Percentiles rank a stretch among this genome's conserved stretches.
Evolutionary conservation across 2,329 filamentous ascomycete species (phyloP).

Genomic region (Alternaria ethzedia): DNA sequence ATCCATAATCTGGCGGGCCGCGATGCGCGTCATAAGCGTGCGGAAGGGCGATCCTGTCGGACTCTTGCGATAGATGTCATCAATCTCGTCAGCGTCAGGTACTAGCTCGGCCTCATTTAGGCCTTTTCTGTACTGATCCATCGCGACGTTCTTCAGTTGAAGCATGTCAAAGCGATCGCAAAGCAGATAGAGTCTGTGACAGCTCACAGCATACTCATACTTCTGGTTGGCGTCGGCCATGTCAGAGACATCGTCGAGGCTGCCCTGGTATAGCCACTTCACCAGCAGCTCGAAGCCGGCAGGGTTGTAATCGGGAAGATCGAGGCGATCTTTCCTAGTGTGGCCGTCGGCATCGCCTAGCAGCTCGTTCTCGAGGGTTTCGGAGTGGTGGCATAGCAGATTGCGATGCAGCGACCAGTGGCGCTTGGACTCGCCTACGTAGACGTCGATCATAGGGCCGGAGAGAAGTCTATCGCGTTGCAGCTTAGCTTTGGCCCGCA

Average conservation of each 20-base stretch:
- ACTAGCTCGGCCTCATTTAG: slow-evolving; percentile 59
- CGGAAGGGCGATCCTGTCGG: slow-evolving; percentile 56
- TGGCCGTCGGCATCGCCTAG: slow-evolving; percentile 44
- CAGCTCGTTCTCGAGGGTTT: slow-evolving; percentile 50
- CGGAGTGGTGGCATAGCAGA: slow-evolving; percentile 60
- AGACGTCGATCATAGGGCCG: slow-evolving; percentile 59
- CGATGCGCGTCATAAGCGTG: slow-evolving; percentile 59
- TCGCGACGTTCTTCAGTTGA: slow-evolving; percentile 60
- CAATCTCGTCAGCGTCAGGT: slow-evolving; percentile 61
- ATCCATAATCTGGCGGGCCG: slow-evolving; percentile 65
- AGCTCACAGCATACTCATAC: slow-evolving; percentile 62
- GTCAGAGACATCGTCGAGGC: slow-evolving; percentile 57
- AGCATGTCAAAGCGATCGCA: slow-evolving; percentile 60
- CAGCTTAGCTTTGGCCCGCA: slow-evolving; percentile 54
- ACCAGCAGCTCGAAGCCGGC: slow-evolving; percentile 61
- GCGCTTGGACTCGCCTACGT: slow-evolving; percentile 55
- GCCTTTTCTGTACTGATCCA: slow-evolving; percentile 61
- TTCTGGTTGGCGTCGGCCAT: slow-evolving; percentile 55
- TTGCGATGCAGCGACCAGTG: slow-evolving; percentile 62
- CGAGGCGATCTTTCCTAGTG: slow-evolving; percentile 50
- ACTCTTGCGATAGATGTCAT: slow-evolving; percentile 59
- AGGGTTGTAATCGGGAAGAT: slow-evolving; percentile 58
- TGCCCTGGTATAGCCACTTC: slow-evolving; percentile 64
- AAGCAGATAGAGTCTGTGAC: slow-evolving; percentile 60
- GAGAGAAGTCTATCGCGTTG: slow-evolving; percentile 60